Percentiles rank a stretch among this genome's conserved stretches.
Evolutionary conservation across 306 rosid species (phyloP).

Genomic region (Trichosanthes truncata): DNA sequence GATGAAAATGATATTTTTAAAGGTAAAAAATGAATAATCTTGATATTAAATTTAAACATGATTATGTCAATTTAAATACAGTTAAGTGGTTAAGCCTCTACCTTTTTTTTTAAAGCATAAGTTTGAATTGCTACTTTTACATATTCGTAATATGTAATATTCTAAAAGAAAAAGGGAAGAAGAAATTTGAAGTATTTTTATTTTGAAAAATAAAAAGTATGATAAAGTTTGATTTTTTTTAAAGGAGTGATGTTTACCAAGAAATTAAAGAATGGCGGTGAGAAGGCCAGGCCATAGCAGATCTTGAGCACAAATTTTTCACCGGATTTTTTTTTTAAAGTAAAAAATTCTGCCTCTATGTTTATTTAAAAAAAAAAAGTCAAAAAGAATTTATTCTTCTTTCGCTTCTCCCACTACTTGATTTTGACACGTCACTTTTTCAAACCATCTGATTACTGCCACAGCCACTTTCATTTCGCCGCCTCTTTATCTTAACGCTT

Average conservation of each 20-base stretch:
- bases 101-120: not conserved
- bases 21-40: too few relatives aligned
- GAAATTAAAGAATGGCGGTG: slow-evolving; percentile 16
- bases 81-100: too few relatives aligned
- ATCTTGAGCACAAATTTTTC: not conserved
- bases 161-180: not conserved
- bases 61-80: too few relatives aligned
- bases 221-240: not conserved
- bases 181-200: not conserved
- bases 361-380: not conserved
- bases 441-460: not conserved
- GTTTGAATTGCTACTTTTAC: not conserved
- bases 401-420: not conserved
- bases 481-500: not conserved
- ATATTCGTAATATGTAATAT: not conserved
- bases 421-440: not conserved
- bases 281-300: not conserved
- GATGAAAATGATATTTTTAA: too few relatives aligned
- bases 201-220: not conserved
- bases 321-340: not conserved
- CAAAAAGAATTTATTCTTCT: slow-evolving; percentile 6
- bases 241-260: not conserved
- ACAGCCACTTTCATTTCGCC: not conserved
- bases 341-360: not conserved
- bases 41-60: too few relatives aligned